Percentiles rank a stretch among this genome's conserved stretches.
These are phyloP conservation scores for Spinellus fusiger DNA, from an alignment of 192 early-diverging fungal species.

Conservation along the genomic window DNA sequence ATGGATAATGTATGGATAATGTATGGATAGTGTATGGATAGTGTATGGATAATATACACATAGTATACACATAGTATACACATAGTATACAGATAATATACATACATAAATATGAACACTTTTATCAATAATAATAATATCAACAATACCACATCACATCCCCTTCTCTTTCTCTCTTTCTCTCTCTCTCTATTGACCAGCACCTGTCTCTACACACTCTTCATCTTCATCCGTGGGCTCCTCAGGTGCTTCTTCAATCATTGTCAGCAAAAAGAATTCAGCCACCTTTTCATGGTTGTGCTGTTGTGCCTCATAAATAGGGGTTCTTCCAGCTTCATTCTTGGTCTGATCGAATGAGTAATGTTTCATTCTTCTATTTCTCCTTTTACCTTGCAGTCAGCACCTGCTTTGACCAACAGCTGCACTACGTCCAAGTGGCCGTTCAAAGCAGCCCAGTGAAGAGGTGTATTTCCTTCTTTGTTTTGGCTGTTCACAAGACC, in stretches of 20 bases:
- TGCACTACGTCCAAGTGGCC: slow-evolving; percentile 66
- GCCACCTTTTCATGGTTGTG: slow-evolving; percentile 43
- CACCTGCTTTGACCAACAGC: slow-evolving; percentile 52
- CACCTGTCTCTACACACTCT: slow-evolving; percentile 25
- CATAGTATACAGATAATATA: background rate
- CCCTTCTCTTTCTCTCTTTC: background rate
- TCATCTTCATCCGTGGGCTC: slow-evolving; percentile 36
- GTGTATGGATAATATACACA: too few relatives aligned
- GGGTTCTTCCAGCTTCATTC: slow-evolving; percentile 38
- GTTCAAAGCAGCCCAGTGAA: slow-evolving; percentile 86
- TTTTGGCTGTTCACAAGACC: slow-evolving; percentile 46
- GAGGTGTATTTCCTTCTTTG: slow-evolving; percentile 60
- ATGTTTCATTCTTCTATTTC: background rate
- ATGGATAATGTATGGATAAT: too few relatives aligned
- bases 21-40: too few relatives aligned
- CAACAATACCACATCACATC: background rate
- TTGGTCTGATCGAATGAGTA: slow-evolving; percentile 33
- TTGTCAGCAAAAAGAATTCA: slow-evolving; percentile 45
- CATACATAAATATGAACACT: background rate
- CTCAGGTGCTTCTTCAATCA: slow-evolving; percentile 40
- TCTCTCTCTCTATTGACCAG: background rate
- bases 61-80: too few relatives aligned
- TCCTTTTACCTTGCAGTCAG: slow-evolving; percentile 48
- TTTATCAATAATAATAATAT: background rate
- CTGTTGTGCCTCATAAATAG: slow-evolving; percentile 46